Base-by-base conservation (phyloP, 2,329 filamentous ascomycete genomes). In the Aureobasidium subglaciale region DNA sequence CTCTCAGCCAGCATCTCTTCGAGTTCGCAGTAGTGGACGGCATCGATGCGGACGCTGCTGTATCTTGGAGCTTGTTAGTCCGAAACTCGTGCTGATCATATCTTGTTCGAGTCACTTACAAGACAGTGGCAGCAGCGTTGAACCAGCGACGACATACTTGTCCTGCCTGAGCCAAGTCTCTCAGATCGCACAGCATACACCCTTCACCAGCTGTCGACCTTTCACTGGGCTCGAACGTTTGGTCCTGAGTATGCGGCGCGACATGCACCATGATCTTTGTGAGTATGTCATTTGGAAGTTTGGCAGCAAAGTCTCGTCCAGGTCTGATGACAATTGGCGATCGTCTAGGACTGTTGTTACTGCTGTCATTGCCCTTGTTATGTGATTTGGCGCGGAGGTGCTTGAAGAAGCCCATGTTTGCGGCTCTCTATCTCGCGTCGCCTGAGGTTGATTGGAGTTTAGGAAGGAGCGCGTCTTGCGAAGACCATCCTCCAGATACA, bases 141-240 rank as follows among this genome's bases (percentile, higher is more conserved):
- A 78, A 78, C 91, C 91, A 97, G 64, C 78, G 78, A 64, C 82
- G 83, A 69, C 83, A 88, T 49, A 89, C 88, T 67, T 82, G 78
- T 35, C 84, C 83, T 68, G 88, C 92, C 69, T 89, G 84, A 52
- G 90, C 84, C 56, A 96, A 80, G 70, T 96, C 90, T 62, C 91
- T 85, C 75, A 93, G 80, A 73, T 96, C 90, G 74, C 92, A 97
- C 62, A 95, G 84, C 87, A 93, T 92, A 74, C 92, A 97, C 56
- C 84, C 84, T 73, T 90, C 85, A 62, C 87, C 86, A 48, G 83
- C 80, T 62, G 86, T 83, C 58, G 86, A 89, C 64, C 88, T 81
- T 74, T 97, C 92, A 65, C 88, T 92, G 38, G 84, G 85, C 62
- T 89, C 85, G 70, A 93, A 95, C 58, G 79, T 84, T 67, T 85